phyloP scores from a whole-genome alignment of 805 yeast genomes.

The Monosporozyma aquatica region DNA sequence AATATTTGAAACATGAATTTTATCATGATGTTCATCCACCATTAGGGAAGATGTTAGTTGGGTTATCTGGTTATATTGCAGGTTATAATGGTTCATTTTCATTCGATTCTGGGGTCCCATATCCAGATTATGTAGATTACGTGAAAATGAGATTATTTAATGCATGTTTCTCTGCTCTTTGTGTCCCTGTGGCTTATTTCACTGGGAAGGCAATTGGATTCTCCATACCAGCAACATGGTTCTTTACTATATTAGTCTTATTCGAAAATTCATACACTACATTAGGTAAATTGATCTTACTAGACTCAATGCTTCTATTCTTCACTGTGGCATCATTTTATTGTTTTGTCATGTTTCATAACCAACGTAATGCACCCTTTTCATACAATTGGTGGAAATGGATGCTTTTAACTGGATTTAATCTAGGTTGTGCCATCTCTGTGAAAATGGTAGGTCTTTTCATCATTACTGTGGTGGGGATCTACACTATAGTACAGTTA shows the following conservation, averaged over 20 bases:
- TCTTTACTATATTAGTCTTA: slow-evolving; percentile 53
- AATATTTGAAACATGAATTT: slow-evolving; percentile 68
- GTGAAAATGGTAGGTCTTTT: slow-evolving; percentile 97
- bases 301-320: slow-evolving; percentile 69
- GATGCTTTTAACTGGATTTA: slow-evolving; percentile 74
- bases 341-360: slow-evolving; percentile 49
- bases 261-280: slow-evolving; percentile 63
- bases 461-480: slow-evolving; percentile 79
- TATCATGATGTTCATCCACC: slow-evolving; percentile 88
- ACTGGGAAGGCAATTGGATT: slow-evolving; percentile 55
- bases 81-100: slow-evolving; percentile 73
- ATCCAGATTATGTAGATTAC: slow-evolving; percentile 54
- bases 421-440: slow-evolving; percentile 83
- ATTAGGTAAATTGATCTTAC: slow-evolving; percentile 61
- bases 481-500: slow-evolving; percentile 78
- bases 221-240: slow-evolving; percentile 43
- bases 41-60: slow-evolving; percentile 72
- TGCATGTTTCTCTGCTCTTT: slow-evolving; percentile 54
- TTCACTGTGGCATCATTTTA: slow-evolving; percentile 65
- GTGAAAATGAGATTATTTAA: slow-evolving; percentile 64
- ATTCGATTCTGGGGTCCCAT: slow-evolving; percentile 56
- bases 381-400: slow-evolving; percentile 90
- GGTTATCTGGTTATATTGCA: slow-evolving; percentile 70
- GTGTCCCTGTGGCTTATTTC: slow-evolving; percentile 64
- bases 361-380: slow-evolving; percentile 42